Base-by-base conservation (phyloP, 2,329 filamentous ascomycete genomes). In the Pseudofabraea citricarpa region DNA sequence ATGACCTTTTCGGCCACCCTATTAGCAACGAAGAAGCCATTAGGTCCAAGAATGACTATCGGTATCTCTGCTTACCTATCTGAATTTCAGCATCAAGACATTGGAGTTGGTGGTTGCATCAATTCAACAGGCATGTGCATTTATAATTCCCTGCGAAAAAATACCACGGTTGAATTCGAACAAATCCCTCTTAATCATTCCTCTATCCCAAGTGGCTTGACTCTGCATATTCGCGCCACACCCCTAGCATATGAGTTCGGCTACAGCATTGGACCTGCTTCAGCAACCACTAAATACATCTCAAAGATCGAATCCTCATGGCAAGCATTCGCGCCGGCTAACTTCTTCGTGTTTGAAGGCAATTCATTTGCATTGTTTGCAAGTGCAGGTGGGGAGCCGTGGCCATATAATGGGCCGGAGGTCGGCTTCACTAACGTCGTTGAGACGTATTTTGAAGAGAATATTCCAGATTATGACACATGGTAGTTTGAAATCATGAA, bases 361-460 rank as follows among this genome's bases (percentile, higher is more conserved):
- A 48, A 48, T 8, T 43, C 39, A 12, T 53, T 51, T 40, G 50
- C 45, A 12, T 18, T 53, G 10, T 54, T 53, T 36, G 52, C 48
- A 21, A 54, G 48, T 26, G 51, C 50, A 15, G 47, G 45, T 46
- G 52, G 52, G 7, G 43, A 53, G 16, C 50, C 50, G n/a, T 54
- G 52, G 52, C 50, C 46, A 9, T 44, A 38, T 15, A 37, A 49
- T 18, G 50, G 37, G 1, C 48, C 44, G 12, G 39, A 29, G 16
- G 52, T 53, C 16, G 48, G 50, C 1, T 53, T 53, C 29, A 29
- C 45, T 13, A 44, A 50, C 40, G 40, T 53, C 8, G 36, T 23
- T 16, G 51, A 53, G 42, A 39, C 37, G 8, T 53, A 53, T 36
- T 27, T 27, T 27, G 24, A 27, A 13, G 24, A 27, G 13, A 27